Evolutionary conservation across 2,329 filamentous ascomycete genomes (phyloP).

Genomic region (Metarhizium humberi): DNA sequence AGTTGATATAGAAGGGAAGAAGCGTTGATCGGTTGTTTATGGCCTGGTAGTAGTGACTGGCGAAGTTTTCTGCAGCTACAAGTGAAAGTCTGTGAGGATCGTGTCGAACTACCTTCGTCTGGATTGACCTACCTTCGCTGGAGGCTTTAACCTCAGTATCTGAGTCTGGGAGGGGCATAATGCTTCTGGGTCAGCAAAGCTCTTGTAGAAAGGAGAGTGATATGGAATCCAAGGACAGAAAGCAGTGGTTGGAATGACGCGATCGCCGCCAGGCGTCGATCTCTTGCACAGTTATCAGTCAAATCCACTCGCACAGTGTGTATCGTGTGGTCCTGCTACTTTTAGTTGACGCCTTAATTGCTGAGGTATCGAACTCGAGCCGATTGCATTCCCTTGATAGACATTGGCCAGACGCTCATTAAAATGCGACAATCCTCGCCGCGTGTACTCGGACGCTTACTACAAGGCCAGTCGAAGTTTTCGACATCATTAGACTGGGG

Average conservation of each 20-base stretch:
- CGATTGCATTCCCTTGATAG: background rate
- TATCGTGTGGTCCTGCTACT: too few species aligned
- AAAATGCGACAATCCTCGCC: constrained; percentile 20
- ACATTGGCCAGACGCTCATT: background rate
- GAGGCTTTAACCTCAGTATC: constrained; percentile 36
- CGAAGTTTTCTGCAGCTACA: constrained; percentile 61
- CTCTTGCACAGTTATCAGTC: too few species aligned
- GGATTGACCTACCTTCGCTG: constrained; percentile 31
- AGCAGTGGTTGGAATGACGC: too few species aligned
- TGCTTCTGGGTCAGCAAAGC: background rate
- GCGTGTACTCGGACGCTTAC: constrained; percentile 16
- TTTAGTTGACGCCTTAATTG: too few species aligned
- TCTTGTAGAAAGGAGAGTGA: too few species aligned
- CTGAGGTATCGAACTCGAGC: too few species aligned
- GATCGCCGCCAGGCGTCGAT: too few species aligned
- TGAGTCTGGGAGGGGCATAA: constrained; percentile 28
- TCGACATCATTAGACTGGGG: constrained; percentile 14
- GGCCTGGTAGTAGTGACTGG: constrained; percentile 66
- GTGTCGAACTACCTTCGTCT: background rate
- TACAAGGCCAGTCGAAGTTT: constrained; percentile 11
- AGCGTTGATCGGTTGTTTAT: constrained; percentile 56
- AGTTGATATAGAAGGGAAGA: constrained; percentile 60
- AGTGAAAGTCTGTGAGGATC: background rate
- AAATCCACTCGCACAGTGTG: too few species aligned
- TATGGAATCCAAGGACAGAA: too few species aligned